Evolutionary conservation across 2,329 filamentous ascomycete genomes (phyloP), one percentile per base, ranked within the genome.

Genomic region (Alternaria gansuensis): DNA sequence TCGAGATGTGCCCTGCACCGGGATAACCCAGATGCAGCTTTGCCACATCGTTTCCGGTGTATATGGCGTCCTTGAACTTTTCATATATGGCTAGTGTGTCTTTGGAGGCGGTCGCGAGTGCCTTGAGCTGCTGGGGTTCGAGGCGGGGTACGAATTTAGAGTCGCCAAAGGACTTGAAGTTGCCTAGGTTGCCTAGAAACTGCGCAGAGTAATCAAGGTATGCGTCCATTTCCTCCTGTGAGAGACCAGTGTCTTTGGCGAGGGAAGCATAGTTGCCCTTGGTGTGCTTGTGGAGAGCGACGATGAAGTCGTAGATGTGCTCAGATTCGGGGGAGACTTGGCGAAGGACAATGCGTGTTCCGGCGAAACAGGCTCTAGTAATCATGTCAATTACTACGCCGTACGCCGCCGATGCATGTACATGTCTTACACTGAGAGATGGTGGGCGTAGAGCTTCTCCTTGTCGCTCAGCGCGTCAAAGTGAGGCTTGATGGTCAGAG

Each of bases 401-500:
- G 34, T 1, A 29, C 2, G 23, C 37, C 7, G 17, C 6, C 17
- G 44, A 37, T 5, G 52, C 24, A 26, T 36, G 13, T 9, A 2
- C 5, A 36, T 28, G 17, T 17, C 67, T 51, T 71, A 79, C 77
- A 77, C 57, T 36, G 77, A 79, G 59, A 79, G 71, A 54, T 78
- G 93, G 80, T 97, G 93, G 64, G 93, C 91, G 83, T 97, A 97
- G 74, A 90, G 88, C 82, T 94, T 93, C 81, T 96, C 87, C 75
- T 90, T 83, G 71, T 91, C 86, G 52, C 81, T 84, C 61, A 95
- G 79, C 34, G 88, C 87, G 54, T 94, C 90, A 71, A 98, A 99
- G 80, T 98, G 94, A 75, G 92, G 91, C 80, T 92, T 92, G 77
- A 98, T 95, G 77, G 92, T 89, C 49, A 99, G 86, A 46, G 89